These are phyloP conservation scores for Candida tetrigidarum DNA, from an alignment of 1,139 yeast species.

Conservation along the genomic window DNA sequence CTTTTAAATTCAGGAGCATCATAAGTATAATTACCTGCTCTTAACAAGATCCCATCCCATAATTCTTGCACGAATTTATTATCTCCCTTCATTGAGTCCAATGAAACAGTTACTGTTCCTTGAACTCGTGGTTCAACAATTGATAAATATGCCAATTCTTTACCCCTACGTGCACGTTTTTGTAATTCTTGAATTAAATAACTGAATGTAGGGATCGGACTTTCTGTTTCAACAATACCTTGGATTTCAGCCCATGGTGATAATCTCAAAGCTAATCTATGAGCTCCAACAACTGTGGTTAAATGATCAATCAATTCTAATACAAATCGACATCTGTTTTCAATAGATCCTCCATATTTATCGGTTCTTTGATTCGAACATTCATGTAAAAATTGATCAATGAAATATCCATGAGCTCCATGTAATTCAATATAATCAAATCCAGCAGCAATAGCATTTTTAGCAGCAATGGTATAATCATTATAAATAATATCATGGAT, in stretches of 20 bases:
- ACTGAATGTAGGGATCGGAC: conserved; percentile 40
- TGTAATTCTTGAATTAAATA: conserved; percentile 42
- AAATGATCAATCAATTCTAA: conserved; percentile 62
- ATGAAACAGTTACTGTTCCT: conserved; percentile 18
- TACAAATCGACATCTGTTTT: conserved; percentile 62
- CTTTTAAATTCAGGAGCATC: conserved; percentile 26
- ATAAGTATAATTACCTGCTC: conserved; percentile 50
- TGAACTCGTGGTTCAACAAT: conserved; percentile 50
- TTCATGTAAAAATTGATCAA: conserved; percentile 58
- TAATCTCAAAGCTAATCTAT: conserved; percentile 57
- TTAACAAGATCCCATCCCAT: conserved; percentile 53
- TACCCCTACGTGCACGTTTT: conserved; percentile 40
- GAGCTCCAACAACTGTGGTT: conserved; percentile 54
- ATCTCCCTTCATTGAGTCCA: conserved; percentile 17
- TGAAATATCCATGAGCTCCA: conserved; percentile 68
- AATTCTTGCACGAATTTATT: conserved; percentile 43
- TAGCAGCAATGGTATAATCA: conserved; percentile 46
- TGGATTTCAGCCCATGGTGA: conserved; percentile 59
- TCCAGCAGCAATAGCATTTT: conserved; percentile 57
- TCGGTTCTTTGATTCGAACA: conserved; percentile 58
- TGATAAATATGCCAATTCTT: conserved; percentile 53
- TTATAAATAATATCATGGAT: conserved; percentile 40
- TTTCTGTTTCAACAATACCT: conserved; percentile 40
- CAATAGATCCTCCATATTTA: conserved; percentile 60
- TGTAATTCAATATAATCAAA: conserved; percentile 75